Conservation (phyloP, 2,329 filamentous ascomycete genomes). For the Chaetomiaceae sp. region DNA sequence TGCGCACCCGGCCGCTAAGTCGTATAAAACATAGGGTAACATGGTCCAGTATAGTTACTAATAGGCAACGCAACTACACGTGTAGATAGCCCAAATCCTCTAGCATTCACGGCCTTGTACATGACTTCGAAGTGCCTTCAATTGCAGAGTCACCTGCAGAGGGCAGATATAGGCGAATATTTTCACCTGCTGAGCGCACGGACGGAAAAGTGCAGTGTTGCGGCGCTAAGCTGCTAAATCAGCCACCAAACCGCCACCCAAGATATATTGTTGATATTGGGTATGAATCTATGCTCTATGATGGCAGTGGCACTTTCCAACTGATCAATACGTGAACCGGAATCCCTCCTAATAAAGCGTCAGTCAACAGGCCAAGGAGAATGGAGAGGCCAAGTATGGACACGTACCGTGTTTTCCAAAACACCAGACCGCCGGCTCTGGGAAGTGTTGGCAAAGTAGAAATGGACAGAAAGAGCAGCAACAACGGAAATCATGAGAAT, state of each 20-base stretch:
- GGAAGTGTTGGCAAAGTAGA: conserved; percentile 20
- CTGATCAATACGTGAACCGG: conserved; percentile 17
- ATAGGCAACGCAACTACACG: too few species aligned
- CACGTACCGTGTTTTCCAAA: conserved; percentile 21
- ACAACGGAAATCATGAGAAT: conserved; percentile 23
- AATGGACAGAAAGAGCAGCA: conserved; percentile 18
- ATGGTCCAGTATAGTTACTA: too few species aligned
- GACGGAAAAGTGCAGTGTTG: not conserved
- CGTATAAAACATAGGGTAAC: not conserved
- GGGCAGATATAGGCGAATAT: not conserved
- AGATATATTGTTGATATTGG: too few species aligned
- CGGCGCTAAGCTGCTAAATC: not conserved
- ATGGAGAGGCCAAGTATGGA: too few species aligned
- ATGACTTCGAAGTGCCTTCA: not conserved
- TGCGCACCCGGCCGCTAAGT: not conserved
- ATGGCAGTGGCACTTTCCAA: not conserved
- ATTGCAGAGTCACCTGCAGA: not conserved
- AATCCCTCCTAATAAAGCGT: conserved; percentile 18
- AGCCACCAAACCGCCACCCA: not conserved
- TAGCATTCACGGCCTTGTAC: not conserved
- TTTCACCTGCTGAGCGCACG: not conserved
- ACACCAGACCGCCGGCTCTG: conserved; percentile 8
- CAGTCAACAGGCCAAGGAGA: not conserved
- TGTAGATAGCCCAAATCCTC: too few species aligned
- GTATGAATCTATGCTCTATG: not conserved